These are phyloP conservation scores for Globisporangium camurandrum DNA, from an alignment of 352 stramenopile species.

Conservation along the genomic window DNA sequence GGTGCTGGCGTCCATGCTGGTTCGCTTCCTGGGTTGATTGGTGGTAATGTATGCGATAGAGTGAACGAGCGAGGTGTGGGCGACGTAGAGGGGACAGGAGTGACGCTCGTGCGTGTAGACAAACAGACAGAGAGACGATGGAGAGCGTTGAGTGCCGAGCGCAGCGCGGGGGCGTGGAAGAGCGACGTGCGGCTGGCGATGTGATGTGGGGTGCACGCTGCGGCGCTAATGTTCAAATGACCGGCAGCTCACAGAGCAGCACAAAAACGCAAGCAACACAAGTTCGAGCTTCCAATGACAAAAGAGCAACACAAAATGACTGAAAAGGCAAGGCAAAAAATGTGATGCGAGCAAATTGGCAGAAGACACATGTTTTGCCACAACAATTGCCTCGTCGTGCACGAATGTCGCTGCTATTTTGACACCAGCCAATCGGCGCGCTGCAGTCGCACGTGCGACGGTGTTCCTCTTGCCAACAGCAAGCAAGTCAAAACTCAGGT, in stretches of 20 bases:
- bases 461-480: too few species aligned
- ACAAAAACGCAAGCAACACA: slow-evolving; percentile 7
- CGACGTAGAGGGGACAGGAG: background rate
- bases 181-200: background rate
- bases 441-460: too few species aligned
- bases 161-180: background rate
- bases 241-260: too few species aligned
- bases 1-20: slow-evolving; percentile 27
- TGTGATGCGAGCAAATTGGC: too few species aligned
- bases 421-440: too few species aligned
- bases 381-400: background rate
- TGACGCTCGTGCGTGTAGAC: background rate
- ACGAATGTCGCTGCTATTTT: too few species aligned
- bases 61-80: background rate
- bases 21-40: background rate
- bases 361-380: background rate
- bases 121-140: background rate
- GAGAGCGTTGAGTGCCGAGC: background rate
- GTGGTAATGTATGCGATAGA: background rate
- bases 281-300: too few species aligned
- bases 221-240: slow-evolving; percentile 72
- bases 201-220: slow-evolving; percentile 16
- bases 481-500: too few species aligned
- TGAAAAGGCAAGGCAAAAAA: background rate
- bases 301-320: background rate